Conservation (phyloP, 306 rosid genomes). For the Vigna radiata region DNA sequence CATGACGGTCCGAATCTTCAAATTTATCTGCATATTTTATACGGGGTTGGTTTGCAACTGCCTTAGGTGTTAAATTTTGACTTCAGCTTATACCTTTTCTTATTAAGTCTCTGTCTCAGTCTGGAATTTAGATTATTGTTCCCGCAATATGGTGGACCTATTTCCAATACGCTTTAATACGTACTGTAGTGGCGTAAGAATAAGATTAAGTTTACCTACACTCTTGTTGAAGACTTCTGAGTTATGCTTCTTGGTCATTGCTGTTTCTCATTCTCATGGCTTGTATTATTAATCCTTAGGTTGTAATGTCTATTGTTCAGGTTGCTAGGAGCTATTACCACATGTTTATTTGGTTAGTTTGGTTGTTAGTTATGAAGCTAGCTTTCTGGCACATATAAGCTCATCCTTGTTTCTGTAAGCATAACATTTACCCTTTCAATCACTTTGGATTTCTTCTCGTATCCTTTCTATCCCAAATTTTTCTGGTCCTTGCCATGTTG, state of each 20-base stretch:
- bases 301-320: slow-evolving; percentile 7
- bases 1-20: background rate
- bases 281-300: background rate
- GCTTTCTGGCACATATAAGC: background rate
- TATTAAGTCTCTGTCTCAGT: slow-evolving; percentile 2
- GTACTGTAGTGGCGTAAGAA: too few relatives aligned
- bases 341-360: background rate
- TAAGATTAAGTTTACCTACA: background rate
- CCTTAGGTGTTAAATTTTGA: slow-evolving; percentile 2
- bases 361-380: background rate
- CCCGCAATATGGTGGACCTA: background rate
- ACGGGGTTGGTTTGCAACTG: slow-evolving; percentile 1
- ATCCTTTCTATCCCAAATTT: slow-evolving; percentile 4
- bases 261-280: background rate
- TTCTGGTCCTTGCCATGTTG: slow-evolving; percentile 7
- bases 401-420: background rate
- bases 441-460: slow-evolving; percentile 14
- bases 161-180: background rate
- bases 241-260: background rate
- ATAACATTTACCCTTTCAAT: slow-evolving; percentile 2
- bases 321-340: background rate
- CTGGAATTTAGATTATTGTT: background rate
- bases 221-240: background rate
- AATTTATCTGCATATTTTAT: background rate
- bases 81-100: background rate